phyloP scores from a whole-genome alignment of 139 green algal species.

The Chlamydomonas eustigma region DNA sequence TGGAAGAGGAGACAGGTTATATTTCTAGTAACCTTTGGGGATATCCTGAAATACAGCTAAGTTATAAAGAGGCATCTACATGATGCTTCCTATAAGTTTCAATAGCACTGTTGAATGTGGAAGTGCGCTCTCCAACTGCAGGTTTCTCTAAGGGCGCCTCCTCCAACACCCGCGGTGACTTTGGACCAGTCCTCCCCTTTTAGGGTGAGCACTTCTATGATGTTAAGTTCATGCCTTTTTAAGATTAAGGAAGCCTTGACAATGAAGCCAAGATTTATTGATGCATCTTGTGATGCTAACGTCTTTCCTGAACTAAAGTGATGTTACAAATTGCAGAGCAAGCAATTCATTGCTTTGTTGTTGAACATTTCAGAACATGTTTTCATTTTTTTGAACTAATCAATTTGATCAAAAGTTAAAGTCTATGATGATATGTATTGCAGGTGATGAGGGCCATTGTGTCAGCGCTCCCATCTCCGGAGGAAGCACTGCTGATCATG shows the following conservation, averaged over 20 bases:
- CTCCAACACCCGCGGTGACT: not conserved
- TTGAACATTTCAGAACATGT: not conserved
- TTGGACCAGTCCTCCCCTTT: not conserved
- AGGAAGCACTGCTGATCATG: slow-evolving; percentile 10
- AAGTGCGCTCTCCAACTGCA: not conserved
- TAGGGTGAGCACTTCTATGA: not conserved
- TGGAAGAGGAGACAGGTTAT: too few relatives aligned
- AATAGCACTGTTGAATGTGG: not conserved
- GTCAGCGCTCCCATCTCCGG: not conserved
- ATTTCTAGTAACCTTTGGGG: not conserved
- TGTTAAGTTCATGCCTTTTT: not conserved
- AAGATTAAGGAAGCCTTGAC: not conserved
- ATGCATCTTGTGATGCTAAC: not conserved
- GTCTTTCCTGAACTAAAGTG: not conserved
- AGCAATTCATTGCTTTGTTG: not conserved
- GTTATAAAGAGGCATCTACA: not conserved
- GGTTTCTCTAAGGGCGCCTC: not conserved
- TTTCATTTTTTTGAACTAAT: not conserved
- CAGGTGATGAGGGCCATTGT: slow-evolving; percentile 5
- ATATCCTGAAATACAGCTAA: not conserved
- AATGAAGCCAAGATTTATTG: not conserved
- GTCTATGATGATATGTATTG: not conserved
- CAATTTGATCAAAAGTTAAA: not conserved
- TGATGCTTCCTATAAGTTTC: not conserved
- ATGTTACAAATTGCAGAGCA: not conserved